These are phyloP conservation scores for Clitoria ternatea DNA, from an alignment of 306 rosid genomes.

Conservation along the genomic window DNA sequence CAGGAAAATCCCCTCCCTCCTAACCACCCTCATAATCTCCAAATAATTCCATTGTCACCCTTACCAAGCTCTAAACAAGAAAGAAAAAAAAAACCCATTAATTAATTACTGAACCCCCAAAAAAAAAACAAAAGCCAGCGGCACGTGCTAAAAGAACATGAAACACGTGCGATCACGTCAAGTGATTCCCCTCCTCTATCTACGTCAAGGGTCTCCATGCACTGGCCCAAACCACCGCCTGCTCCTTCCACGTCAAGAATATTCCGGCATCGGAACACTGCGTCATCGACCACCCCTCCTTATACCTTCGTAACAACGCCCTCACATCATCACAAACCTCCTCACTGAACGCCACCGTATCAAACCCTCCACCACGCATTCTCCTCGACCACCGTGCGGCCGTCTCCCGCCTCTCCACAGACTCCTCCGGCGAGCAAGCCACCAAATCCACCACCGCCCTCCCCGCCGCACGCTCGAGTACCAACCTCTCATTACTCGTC, in stretches of 20 bases:
- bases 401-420: constrained; percentile 67
- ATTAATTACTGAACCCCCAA: background rate
- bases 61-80: constrained; percentile 19
- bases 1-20: constrained; percentile 31
- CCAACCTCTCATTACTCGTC: constrained; percentile 70
- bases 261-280: constrained; percentile 70
- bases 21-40: background rate
- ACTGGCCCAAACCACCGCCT: constrained; percentile 95
- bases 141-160: constrained; percentile 44
- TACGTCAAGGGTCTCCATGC: constrained; percentile 79
- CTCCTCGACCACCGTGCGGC: constrained; percentile 71
- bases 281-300: constrained; percentile 87
- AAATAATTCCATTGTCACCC: constrained; percentile 17
- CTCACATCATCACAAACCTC: constrained; percentile 88
- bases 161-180: constrained; percentile 45
- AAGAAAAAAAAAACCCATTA: background rate
- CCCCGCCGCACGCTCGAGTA: constrained; percentile 78
- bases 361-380: constrained; percentile 60
- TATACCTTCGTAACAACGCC: constrained; percentile 80
- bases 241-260: constrained; percentile 81
- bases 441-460: constrained; percentile 77
- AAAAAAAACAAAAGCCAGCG: background rate
- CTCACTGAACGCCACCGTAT: constrained; percentile 62
- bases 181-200: background rate
- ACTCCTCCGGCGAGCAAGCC: constrained; percentile 51